A percentile compares a stretch with the other conserved stretches of the same genome.
Evolutionary conservation across 1,284 basidiomycete genomes (phyloP).

Genomic region (Ustilago xerochloae): DNA sequence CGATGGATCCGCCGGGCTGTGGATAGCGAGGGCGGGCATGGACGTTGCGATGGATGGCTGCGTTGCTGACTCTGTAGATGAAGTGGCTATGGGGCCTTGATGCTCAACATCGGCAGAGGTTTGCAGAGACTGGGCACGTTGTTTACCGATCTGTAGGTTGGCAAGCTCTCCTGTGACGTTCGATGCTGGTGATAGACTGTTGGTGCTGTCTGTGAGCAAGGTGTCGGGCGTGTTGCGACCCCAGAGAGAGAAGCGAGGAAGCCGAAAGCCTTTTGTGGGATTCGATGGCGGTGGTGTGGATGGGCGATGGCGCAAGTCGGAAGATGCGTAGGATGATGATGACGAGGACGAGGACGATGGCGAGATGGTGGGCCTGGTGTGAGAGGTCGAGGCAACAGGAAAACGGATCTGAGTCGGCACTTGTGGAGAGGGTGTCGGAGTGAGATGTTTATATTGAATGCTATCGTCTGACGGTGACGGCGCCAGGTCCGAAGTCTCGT

Average conservation of each 20-base stretch:
- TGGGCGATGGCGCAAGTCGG: constrained; percentile 2
- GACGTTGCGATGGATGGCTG: not conserved
- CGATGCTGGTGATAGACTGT: not conserved
- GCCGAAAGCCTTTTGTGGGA: constrained; percentile 12
- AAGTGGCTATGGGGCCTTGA: not conserved
- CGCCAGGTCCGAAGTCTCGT: not conserved
- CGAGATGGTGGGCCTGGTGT: constrained; percentile 9
- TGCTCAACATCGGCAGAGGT: constrained; percentile 6
- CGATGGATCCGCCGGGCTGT: not conserved
- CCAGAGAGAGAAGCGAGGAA: constrained; percentile 37
- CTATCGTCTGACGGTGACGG: not conserved
- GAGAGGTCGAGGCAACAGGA: not conserved
- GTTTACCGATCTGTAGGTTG: constrained; percentile 5
- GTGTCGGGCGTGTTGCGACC: constrained; percentile 21
- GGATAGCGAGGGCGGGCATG: constrained; percentile 19
- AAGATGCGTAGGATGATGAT: constrained; percentile 15
- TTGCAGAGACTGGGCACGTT: constrained; percentile 2
- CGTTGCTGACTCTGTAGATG: not conserved
- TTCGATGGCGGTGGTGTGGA: constrained; percentile 10
- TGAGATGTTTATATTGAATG: constrained; percentile 19
- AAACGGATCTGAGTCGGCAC: constrained; percentile 7
- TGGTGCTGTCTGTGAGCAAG: constrained; percentile 2
- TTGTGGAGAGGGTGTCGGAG: not conserved
- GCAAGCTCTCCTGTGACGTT: constrained; percentile 7
- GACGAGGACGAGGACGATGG: constrained; percentile 21